Base-by-base conservation (phyloP, 2,329 filamentous ascomycete species). In the Xylariaceae sp. region DNA sequence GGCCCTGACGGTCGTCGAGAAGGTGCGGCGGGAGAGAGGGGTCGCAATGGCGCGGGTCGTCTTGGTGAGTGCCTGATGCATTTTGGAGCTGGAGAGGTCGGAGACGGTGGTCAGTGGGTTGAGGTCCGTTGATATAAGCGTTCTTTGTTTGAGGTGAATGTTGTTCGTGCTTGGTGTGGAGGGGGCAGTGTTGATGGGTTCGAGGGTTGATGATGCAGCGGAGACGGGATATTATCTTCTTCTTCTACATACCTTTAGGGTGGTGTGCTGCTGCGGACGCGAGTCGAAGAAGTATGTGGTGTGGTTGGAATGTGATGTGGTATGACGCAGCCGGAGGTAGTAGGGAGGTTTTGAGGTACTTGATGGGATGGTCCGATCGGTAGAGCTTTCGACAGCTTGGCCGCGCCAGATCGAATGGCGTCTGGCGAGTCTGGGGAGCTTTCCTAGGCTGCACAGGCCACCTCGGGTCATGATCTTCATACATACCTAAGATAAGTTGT, bases 31-130 rank as follows among this genome's bases (percentile, higher is more conserved):
- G 55, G 72, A 64, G 55, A 74, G 62, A 55, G 73, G 63, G 62
- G 76, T 72, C 60, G 79, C 72, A 62, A 81, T 76, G 66, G 78
- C 75, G 64, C 76, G 68, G 56, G 75, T 75, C 61, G 75, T 71
- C 70, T 81, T 80, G 68, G 74, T 67, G 64, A 84, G 69, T 59
- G 78, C 71, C 67, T 84, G 82, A 67, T 86, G 84, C 87, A 91
- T 90, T 49, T 57, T 78, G 64, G 30, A 14, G 39, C 27, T 35
- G 2, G 22, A 19, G 22, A 42, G 35, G n/a, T 35, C 31, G 5
- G 0, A 11, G 51, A 53, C 43, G 33, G 39, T 51, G 42, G 50
- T 56, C 33, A 47, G 49, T 46, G 17, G 18, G 41, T 45, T 47
- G 40, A 30, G 22, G 33, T 53, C 48, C 33, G 12, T 10, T 38